Percentiles rank a stretch among this genome's conserved stretches.
Conservation (phyloP, 1,139 yeast genomes). For the Saccharomycopsis phalli region DNA sequence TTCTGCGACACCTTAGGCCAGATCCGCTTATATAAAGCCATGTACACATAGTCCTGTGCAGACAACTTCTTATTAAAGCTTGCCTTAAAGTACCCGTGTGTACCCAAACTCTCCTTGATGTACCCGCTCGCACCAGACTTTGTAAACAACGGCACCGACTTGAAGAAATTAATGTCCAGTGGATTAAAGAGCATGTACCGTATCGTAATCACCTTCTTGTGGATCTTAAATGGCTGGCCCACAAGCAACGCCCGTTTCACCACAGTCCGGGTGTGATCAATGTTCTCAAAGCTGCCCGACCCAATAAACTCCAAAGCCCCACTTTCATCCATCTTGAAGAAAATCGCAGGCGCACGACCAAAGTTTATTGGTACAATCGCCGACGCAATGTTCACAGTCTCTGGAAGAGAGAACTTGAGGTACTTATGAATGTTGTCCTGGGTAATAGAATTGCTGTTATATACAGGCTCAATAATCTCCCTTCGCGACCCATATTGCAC, state of each 20-base stretch:
- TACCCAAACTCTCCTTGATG: constrained; percentile 91
- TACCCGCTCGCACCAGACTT: constrained; percentile 89
- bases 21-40: constrained; percentile 87
- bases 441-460: constrained; percentile 62
- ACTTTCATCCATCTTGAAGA: constrained; percentile 41
- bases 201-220: constrained; percentile 82
- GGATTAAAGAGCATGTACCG: constrained; percentile 96
- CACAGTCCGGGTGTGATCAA: constrained; percentile 75
- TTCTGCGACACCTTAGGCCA: constrained; percentile 60
- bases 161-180: constrained; percentile 83
- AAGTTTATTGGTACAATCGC: constrained; percentile 85
- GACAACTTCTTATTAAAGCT: constrained; percentile 85
- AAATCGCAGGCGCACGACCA: constrained; percentile 73
- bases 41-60: constrained; percentile 88
- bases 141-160: constrained; percentile 87
- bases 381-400: constrained; percentile 70
- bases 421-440: constrained; percentile 82
- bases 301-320: constrained; percentile 49
- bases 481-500: constrained; percentile 94
- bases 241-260: constrained; percentile 87
- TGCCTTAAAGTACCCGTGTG: constrained; percentile 97
- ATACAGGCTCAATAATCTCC: constrained; percentile 73
- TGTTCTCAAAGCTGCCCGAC: constrained; percentile 81
- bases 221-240: constrained; percentile 93
- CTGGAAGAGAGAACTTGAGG: constrained; percentile 77